Evolutionary conservation across 805 yeast genomes (phyloP), one percentile per base, ranked within the genome.

Genomic region (Saturnispora zaruensis): DNA sequence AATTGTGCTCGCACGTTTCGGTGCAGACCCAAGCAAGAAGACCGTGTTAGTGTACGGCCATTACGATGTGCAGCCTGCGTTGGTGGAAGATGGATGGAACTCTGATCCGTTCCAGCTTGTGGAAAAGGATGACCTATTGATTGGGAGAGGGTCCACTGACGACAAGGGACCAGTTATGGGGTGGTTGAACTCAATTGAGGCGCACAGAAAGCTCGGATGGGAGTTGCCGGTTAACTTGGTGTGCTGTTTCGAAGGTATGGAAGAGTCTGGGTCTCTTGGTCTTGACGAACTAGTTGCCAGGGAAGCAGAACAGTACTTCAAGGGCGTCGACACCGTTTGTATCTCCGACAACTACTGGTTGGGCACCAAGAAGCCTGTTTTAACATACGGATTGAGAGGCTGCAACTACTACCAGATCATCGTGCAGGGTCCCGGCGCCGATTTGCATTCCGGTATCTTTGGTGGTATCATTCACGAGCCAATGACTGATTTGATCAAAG

Each of bases 391-490:
- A 45, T 80, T 93, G 61, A 84, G 99, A 72, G 99, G 99, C 54
- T 87, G 90, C 64, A 86, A 86, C 72, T 93, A 93, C 74, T 93
- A 93, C 71, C 87, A 89, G 69, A 70, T 91, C 59, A 67, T 76
- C 25, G 72, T 91, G 56, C 75, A 75, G 52, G 99, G 99, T 11
- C 99, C 99, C 40, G 87, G 85, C 43, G 97, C 99, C 7, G 99
- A 93, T 67, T 77, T 93, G 69, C 99, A 93, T 72, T 84, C 95
- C 38, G 99, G 99, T 64, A 79, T 93, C 50, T 93, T 93, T 65
- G 99, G 99, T 58, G 99, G 99, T 64, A 81, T 89, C 53, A 82
- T 93, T 58, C 95, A 95, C 57, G 99, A 93, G 72, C 99, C 99
- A 64, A 80, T 93, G 89, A 84, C 91, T 46, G 99, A 93, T 66